Percentiles rank a stretch among this genome's conserved stretches.
Conservation (phyloP, 2,329 filamentous ascomycete species). For the Fusarium praegraminearum region DNA sequence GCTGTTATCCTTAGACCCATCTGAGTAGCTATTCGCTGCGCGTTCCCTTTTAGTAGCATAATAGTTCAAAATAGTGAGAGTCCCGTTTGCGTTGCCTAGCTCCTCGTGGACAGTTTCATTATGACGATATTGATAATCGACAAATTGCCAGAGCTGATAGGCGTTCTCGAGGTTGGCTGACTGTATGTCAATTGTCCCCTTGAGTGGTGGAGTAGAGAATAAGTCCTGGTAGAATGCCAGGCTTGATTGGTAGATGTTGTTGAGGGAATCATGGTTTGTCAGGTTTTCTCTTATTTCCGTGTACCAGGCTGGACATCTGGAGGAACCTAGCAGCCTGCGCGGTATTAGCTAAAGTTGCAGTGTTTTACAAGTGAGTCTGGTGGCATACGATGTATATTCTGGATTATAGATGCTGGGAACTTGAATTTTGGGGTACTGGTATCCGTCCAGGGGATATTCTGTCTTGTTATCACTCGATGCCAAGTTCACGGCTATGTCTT, state of each 20-base stretch:
- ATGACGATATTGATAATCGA: conserved; percentile 65
- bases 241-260: conserved; percentile 47
- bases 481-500: conserved; percentile 58
- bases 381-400: conserved; percentile 60
- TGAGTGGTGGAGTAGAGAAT: conserved; percentile 54
- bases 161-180: conserved; percentile 62
- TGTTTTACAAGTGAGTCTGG: background rate
- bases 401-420: conserved; percentile 62
- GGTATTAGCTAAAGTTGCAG: background rate
- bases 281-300: conserved; percentile 48
- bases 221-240: conserved; percentile 59
- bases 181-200: conserved; percentile 52
- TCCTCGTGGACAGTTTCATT: conserved; percentile 57
- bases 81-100: conserved; percentile 53
- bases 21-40: conserved; percentile 65
- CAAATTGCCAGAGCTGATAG: conserved; percentile 66
- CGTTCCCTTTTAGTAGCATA: conserved; percentile 78
- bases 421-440: conserved; percentile 80
- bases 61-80: conserved; percentile 62
- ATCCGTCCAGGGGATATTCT: conserved; percentile 77
- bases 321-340: conserved; percentile 55
- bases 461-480: conserved; percentile 59
- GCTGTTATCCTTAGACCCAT: conserved; percentile 57
- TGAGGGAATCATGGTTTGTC: conserved; percentile 42
- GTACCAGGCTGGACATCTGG: conserved; percentile 55